Evolutionary conservation across 305 asterid genomes (phyloP).

Genomic region (Fraxinus xanthoxyloides): DNA sequence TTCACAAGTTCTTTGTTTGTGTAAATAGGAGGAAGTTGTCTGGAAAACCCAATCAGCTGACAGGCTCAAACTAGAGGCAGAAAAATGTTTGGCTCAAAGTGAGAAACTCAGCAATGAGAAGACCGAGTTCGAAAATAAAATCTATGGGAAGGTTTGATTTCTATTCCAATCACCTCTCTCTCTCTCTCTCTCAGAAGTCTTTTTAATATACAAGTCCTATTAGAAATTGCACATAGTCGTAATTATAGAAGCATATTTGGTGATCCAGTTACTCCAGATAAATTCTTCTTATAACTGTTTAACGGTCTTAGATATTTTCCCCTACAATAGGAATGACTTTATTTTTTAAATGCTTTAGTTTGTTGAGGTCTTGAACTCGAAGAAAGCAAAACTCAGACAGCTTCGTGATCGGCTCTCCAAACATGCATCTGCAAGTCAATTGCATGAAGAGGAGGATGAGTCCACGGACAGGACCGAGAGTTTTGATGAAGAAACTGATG

Average conservation of each 20-base stretch:
- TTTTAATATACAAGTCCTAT: neutral
- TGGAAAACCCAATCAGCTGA: conserved; percentile 61
- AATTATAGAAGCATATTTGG: neutral
- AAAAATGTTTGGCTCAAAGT: conserved; percentile 74
- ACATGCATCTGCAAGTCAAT: conserved; percentile 28
- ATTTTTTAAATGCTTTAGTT: conserved; percentile 47
- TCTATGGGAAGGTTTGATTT: conserved; percentile 61
- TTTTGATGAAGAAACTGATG: conserved; percentile 52
- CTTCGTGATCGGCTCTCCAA: conserved; percentile 64
- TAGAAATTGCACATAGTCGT: neutral
- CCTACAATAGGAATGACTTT: neutral
- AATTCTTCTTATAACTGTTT: neutral
- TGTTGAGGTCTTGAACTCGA: conserved; percentile 68
- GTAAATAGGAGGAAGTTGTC: conserved; percentile 77
- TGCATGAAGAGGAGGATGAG: conserved; percentile 43
- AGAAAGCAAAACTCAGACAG: conserved; percentile 87
- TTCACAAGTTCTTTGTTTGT: conserved; percentile 14
- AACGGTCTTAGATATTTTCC: neutral
- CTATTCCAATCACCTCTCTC: neutral
- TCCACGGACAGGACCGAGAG: conserved; percentile 74
- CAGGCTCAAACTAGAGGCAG: conserved; percentile 66
- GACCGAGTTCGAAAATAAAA: conserved; percentile 66
- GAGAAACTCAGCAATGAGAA: conserved; percentile 67
- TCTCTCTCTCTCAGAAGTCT: neutral
- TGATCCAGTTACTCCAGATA: neutral